phyloP scores from a whole-genome alignment of 345 rosid genomes.

The Brassica juncea region DNA sequence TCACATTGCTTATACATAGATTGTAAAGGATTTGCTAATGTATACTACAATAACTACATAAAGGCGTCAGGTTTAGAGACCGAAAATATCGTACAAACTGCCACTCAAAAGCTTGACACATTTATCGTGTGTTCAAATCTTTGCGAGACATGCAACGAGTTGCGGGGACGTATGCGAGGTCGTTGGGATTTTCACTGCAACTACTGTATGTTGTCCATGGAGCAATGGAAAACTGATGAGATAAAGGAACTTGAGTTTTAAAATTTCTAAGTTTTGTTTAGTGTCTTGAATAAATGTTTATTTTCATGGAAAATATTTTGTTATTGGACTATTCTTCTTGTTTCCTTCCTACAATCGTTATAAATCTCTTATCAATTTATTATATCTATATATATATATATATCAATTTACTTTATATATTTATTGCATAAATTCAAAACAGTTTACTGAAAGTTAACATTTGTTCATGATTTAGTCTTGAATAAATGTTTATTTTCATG shows the following conservation, averaged over 20 bases:
- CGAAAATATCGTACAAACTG: not conserved
- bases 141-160: not conserved
- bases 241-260: not conserved
- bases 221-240: not conserved
- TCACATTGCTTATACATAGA: slow-evolving; percentile 12
- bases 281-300: not conserved
- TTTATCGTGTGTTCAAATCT: not conserved
- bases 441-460: not conserved
- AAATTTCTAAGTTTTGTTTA: not conserved
- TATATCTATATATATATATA: not conserved
- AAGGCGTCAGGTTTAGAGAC: not conserved
- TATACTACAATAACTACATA: not conserved
- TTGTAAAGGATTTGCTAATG: not conserved
- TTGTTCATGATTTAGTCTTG: no score
- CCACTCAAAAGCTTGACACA: not conserved
- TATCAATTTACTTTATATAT: not conserved
- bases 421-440: not conserved
- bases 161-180: not conserved
- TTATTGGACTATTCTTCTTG: not conserved
- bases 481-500: not conserved
- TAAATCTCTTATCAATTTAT: not conserved
- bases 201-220: not conserved
- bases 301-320: not conserved
- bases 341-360: not conserved
- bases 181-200: not conserved